Conservation (phyloP, 352 stramenopile species). For the Stephanocyclus meneghinianus region DNA sequence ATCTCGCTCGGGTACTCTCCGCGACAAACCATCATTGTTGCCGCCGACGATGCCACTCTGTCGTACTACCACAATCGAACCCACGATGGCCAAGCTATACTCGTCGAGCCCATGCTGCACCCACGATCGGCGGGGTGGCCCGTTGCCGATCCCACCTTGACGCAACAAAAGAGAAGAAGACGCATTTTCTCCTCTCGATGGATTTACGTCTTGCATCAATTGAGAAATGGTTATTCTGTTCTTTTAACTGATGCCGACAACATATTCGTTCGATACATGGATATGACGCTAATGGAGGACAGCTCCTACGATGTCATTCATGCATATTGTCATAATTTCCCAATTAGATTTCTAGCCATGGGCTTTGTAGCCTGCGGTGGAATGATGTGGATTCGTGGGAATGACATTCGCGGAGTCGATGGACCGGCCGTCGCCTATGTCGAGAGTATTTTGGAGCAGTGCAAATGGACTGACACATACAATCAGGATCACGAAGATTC, state of each 20-base stretch:
- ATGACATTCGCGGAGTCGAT: background rate
- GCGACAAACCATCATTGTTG: constrained; percentile 33
- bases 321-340: constrained; percentile 44
- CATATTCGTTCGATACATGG: constrained; percentile 48
- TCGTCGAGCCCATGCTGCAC: constrained; percentile 15
- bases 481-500: background rate
- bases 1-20: constrained; percentile 40
- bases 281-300: constrained; percentile 18
- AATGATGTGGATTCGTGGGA: constrained; percentile 45
- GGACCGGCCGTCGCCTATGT: constrained; percentile 27
- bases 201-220: constrained; percentile 40
- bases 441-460: constrained; percentile 35
- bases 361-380: constrained; percentile 54
- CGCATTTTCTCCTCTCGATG: constrained; percentile 27
- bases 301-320: constrained; percentile 40
- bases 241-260: constrained; percentile 58
- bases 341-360: constrained; percentile 30
- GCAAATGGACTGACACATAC: constrained; percentile 10
- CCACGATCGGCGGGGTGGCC: constrained; percentile 14
- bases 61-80: constrained; percentile 21
- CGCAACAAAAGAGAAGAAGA: background rate
- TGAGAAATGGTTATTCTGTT: constrained; percentile 37
- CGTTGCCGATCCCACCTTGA: constrained; percentile 14
- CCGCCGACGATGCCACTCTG: constrained; percentile 27
- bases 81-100: background rate